These are phyloP conservation scores for Magnolia sinica DNA, from an alignment of 164 flowering plant species.

Conservation along the genomic window DNA sequence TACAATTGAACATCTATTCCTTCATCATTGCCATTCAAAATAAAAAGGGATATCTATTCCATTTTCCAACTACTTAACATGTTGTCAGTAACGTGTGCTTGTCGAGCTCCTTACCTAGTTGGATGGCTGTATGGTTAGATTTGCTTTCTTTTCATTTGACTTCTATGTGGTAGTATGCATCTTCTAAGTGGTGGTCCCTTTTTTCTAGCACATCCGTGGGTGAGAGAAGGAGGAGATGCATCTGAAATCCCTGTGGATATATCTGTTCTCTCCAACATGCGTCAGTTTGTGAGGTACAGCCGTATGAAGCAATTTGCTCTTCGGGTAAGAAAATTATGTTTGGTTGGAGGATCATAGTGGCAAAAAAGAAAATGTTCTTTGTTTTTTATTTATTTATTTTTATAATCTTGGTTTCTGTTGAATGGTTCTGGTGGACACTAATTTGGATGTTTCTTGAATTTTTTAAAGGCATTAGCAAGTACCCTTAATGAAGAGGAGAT, in stretches of 20 bases:
- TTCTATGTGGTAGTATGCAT: background rate
- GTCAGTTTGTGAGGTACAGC: conserved; percentile 91
- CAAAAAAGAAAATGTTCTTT: background rate
- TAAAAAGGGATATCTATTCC: no score
- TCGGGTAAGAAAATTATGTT: conserved; percentile 47
- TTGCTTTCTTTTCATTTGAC: conserved; percentile 1
- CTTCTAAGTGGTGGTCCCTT: background rate
- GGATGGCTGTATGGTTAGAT: background rate
- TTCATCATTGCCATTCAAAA: background rate
- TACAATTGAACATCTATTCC: background rate
- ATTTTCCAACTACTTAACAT: background rate
- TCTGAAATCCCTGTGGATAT: conserved; percentile 95
- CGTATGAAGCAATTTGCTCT: conserved; percentile 94
- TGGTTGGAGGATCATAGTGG: background rate
- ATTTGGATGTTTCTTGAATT: conserved; percentile 1
- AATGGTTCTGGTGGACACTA: background rate
- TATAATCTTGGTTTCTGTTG: background rate
- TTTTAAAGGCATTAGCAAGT: conserved; percentile 80
- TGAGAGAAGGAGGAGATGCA: conserved; percentile 97
- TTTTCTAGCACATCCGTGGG: conserved; percentile 94
- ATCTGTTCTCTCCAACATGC: conserved; percentile 84
- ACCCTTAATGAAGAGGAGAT: conserved; percentile 85
- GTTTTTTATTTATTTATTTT: no score
- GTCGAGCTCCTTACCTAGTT: background rate
- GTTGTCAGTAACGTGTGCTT: conserved; percentile 1